Evolutionary conservation across 345 rosid species (phyloP).

Genomic region (Populus tremula): DNA sequence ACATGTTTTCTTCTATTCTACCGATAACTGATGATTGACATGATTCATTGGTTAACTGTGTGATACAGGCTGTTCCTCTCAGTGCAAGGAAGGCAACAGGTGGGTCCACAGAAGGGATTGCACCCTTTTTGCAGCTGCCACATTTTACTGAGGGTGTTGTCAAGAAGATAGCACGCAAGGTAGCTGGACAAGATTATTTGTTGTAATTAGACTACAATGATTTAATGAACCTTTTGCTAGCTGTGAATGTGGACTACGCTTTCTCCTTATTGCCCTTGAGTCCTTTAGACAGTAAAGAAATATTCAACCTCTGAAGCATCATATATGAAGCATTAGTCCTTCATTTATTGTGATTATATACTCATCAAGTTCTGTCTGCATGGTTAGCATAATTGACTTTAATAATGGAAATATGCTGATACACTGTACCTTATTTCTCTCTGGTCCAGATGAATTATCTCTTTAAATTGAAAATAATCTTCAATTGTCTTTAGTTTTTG

Average conservation of each 20-base stretch:
- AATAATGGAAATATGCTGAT: not conserved
- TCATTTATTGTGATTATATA: not conserved
- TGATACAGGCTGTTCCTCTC: conserved; percentile 89
- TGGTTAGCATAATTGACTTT: not conserved
- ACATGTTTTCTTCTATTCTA: not conserved
- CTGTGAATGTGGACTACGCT: not conserved
- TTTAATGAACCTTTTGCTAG: not conserved
- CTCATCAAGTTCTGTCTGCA: not conserved
- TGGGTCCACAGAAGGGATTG: conserved; percentile 82
- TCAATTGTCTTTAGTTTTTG: not conserved
- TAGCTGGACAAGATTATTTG: conserved; percentile 15
- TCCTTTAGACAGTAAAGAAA: not conserved
- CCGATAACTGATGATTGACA: not conserved
- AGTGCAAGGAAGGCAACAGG: conserved; percentile 88
- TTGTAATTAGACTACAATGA: not conserved
- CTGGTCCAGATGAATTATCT: not conserved
- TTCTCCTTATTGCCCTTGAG: not conserved
- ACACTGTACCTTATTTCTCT: not conserved
- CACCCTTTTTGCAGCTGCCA: conserved; percentile 94
- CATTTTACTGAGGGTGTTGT: conserved; percentile 73
- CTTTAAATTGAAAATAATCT: not conserved
- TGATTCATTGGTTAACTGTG: conserved; percentile 10
- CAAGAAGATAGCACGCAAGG: conserved; percentile 95
- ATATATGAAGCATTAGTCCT: not conserved
- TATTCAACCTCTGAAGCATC: not conserved